phyloP scores from a whole-genome alignment of 176 grass and related monocot genomes.

The Triticum dicoccoides region DNA sequence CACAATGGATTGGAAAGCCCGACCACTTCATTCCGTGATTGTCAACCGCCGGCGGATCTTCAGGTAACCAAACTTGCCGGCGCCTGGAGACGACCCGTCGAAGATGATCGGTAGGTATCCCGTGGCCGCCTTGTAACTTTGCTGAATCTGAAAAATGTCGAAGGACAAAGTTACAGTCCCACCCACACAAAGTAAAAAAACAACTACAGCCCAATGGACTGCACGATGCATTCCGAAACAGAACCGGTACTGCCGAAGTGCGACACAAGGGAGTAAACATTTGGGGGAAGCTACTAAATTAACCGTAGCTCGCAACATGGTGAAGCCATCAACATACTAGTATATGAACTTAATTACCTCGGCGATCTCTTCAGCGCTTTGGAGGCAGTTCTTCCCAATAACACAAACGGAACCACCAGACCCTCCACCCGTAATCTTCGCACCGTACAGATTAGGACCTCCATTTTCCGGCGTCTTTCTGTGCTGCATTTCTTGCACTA shows the following conservation, averaged over 20 bases:
- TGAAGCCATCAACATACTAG: background rate
- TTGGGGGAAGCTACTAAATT: background rate
- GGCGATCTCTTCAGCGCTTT: slow-evolving; percentile 61
- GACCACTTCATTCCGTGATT: background rate
- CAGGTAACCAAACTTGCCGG: slow-evolving; percentile 78
- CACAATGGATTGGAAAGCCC: background rate
- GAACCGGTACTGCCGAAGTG: background rate
- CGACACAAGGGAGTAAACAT: no score
- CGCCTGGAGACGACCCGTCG: slow-evolving; percentile 79
- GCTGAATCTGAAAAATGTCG: slow-evolving; percentile 67
- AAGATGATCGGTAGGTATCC: slow-evolving; percentile 80
- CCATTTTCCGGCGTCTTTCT: slow-evolving; percentile 6
- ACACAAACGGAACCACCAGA: slow-evolving; percentile 67
- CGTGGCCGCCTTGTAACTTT: slow-evolving; percentile 73
- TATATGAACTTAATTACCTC: slow-evolving; percentile 39
- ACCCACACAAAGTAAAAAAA: background rate
- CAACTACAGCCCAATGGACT: no score
- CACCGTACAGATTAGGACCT: slow-evolving; percentile 48
- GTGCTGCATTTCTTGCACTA: slow-evolving; percentile 82
- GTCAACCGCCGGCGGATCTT: slow-evolving; percentile 44
- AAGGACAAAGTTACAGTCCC: background rate
- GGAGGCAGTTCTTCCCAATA: slow-evolving; percentile 55
- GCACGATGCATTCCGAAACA: background rate
- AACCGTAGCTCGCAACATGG: no score
- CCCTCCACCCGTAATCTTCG: slow-evolving; percentile 77